Base-by-base conservation (phyloP, 164 flowering plant genomes). In the Piper longum region DNA sequence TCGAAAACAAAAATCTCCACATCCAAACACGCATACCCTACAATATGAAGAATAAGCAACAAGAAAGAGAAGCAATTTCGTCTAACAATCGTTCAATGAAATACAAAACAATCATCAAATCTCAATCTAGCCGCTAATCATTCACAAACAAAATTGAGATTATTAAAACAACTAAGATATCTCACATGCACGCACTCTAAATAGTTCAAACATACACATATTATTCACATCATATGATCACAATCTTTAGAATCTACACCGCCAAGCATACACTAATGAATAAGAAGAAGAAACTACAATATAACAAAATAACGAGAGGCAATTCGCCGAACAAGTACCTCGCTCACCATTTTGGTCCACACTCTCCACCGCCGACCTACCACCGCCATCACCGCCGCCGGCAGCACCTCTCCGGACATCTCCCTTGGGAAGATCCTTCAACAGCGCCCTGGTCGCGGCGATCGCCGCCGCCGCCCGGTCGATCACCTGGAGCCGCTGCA, bases 391-490 rank as follows among this genome's bases (percentile, higher is more conserved):
- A 73, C 63, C 62, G 64, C 64, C 64, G 41, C 43, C 16, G 12
- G 19, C 51, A 62, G 26, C 13, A 2, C 72, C 61, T 1, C 54
- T 69, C 59, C 54, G n/a, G 12, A 51, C 41, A 43, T 54, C 40
- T 8, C 14, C 19, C 48, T 54, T 40, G 4, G 48, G 61, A 40
- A 62, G 73, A 73, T 86, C 91, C 61, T 74, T 59, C 7, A 93
- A 61, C 60, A 89, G 51, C 3, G 89, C 76, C 4, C 77, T 74
- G 1, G 98, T 96, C 0, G 97, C 98, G 0, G 91, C 86, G 40
- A 93, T 85, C 2, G 98, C 97, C 0, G 98, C 98, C 0, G 96
- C 86, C 4, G 97, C 98, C 2, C 97, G 83, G 76, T 88, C 92
- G 64, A 93, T 78, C 3, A 93, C 92, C 79, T 89, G 98, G 80